A percentile compares a stretch with the other conserved stretches of the same genome.
Evolutionary conservation across 148 eudicot species (phyloP).

Genomic region (Fagopyrum tataricum): DNA sequence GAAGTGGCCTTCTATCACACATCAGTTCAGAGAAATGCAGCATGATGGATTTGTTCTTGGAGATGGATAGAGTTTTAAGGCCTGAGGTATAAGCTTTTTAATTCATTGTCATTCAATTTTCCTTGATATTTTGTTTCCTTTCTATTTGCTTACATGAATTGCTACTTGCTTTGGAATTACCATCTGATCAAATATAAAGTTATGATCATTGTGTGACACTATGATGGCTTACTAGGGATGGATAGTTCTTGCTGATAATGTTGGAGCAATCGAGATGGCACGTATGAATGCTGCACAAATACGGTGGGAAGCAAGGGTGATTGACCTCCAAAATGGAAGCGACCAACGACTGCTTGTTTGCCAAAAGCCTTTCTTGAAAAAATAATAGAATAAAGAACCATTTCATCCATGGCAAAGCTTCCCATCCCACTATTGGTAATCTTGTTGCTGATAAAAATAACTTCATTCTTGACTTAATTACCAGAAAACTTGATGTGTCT

Average conservation of each 20-base stretch:
- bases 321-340: slow-evolving; percentile 12
- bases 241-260: slow-evolving; percentile 4
- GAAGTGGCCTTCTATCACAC: slow-evolving; percentile 13
- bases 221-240: slow-evolving; percentile 7
- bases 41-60: slow-evolving; percentile 13
- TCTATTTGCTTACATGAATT: not conserved
- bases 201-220: not conserved
- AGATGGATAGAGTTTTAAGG: slow-evolving; percentile 16
- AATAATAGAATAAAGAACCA: not conserved
- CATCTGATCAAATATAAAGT: not conserved
- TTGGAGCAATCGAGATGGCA: slow-evolving; percentile 11
- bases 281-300: slow-evolving; percentile 13
- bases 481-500: not conserved
- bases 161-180: not conserved
- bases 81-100: slow-evolving; percentile 10
- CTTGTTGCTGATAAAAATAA: not conserved
- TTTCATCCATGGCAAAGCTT: not conserved
- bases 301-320: slow-evolving; percentile 15
- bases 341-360: slow-evolving; percentile 15
- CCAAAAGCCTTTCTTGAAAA: slow-evolving; percentile 15
- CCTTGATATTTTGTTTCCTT: not conserved
- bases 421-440: not conserved
- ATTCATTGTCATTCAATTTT: not conserved
- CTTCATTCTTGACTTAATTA: not conserved
- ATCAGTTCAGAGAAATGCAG: slow-evolving; percentile 8